A percentile compares a stretch with the other conserved stretches of the same genome.
Conservation (phyloP, 192 early-diverging fungal species). For the Hyaloraphidium curvatum region DNA sequence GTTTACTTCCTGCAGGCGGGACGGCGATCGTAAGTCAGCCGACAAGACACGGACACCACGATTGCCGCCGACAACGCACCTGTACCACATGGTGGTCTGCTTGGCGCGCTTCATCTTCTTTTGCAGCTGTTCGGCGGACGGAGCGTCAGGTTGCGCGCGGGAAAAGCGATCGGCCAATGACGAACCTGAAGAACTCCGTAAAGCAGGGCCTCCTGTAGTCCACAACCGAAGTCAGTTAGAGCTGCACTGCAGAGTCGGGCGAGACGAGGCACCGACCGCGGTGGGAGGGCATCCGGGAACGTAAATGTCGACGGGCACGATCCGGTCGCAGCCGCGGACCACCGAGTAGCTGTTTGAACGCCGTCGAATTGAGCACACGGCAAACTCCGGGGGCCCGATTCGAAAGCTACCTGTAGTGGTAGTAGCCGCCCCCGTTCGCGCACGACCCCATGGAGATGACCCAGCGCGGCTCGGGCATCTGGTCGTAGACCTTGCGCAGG, state of each 20-base stretch:
- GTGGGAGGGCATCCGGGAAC: conserved; percentile 96
- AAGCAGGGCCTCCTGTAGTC: conserved; percentile 85
- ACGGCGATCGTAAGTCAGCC: too few relatives aligned
- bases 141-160: too few relatives aligned
- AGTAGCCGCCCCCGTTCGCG: conserved; percentile 54
- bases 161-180: too few relatives aligned
- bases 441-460: conserved; percentile 97
- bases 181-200: conserved; percentile 94
- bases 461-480: conserved; percentile 97
- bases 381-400: not conserved
- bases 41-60: too few relatives aligned
- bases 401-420: conserved; percentile 86
- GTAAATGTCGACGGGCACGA: conserved; percentile 89
- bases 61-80: not conserved
- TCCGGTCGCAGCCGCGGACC: conserved; percentile 87
- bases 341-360: not conserved
- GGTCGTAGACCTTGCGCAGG: not conserved
- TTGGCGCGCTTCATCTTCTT: conserved; percentile 79
- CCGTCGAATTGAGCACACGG: not conserved
- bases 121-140: too few relatives aligned
- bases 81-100: not conserved
- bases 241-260: too few relatives aligned
- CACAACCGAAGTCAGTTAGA: too few relatives aligned
- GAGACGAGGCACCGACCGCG: too few relatives aligned
- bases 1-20: too few relatives aligned